A percentile compares a stretch with the other conserved stretches of the same genome.
Evolutionary conservation across 148 eudicot genomes (phyloP).

Genomic region (Suaeda aralocaspica): DNA sequence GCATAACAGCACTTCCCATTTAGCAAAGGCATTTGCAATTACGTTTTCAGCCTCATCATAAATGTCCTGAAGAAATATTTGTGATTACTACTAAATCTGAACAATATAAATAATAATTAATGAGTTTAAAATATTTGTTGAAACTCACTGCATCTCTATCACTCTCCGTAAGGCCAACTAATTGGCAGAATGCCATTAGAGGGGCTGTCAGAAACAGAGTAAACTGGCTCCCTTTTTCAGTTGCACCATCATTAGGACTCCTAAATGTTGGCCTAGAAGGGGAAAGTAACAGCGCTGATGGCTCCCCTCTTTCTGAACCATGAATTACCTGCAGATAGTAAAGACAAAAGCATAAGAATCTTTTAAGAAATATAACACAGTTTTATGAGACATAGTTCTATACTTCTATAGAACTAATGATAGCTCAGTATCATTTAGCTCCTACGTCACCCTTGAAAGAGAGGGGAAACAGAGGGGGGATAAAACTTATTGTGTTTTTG

Average conservation of each 20-base stretch:
- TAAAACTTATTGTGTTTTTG: no score
- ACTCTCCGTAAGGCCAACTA: conserved; percentile 58
- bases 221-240: conserved; percentile 76
- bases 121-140: neutral
- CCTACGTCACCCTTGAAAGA: neutral
- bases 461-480: neutral
- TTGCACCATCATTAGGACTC: conserved; percentile 36
- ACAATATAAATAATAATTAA: neutral
- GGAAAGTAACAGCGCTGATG: conserved; percentile 75
- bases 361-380: neutral
- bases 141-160: conserved; percentile 51
- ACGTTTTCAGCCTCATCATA: conserved; percentile 64
- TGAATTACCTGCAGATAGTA: conserved; percentile 65
- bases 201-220: conserved; percentile 89
- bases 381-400: neutral
- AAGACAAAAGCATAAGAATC: conserved; percentile 10
- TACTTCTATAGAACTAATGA: neutral
- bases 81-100: conserved; percentile 4
- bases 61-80: conserved; percentile 45
- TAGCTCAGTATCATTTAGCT: neutral
- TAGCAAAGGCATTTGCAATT: conserved; percentile 61
- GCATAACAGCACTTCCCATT: conserved; percentile 90
- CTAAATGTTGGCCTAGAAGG: conserved; percentile 63
- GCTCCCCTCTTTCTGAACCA: conserved; percentile 93
- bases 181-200: conserved; percentile 81